phyloP scores from a whole-genome alignment of 495 filamentous ascomycete species.

The Penicillium tannophilum region DNA sequence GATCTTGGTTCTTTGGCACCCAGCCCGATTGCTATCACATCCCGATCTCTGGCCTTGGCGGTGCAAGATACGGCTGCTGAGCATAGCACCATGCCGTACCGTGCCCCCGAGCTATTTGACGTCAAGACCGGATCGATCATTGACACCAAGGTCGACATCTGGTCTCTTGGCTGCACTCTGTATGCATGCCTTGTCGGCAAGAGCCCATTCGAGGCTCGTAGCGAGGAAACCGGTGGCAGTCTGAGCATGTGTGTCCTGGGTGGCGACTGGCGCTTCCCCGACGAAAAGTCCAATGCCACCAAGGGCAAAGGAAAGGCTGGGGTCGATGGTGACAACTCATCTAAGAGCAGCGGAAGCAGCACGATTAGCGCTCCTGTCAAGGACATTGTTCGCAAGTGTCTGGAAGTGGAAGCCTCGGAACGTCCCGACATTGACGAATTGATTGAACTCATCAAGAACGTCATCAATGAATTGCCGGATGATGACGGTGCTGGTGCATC shows the following conservation, averaged over 20 bases:
- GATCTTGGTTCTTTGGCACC: constrained; percentile 91
- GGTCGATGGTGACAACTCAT: constrained; percentile 25
- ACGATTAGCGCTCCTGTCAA: constrained; percentile 75
- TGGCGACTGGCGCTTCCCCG: constrained; percentile 92
- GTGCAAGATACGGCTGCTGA: constrained; percentile 94
- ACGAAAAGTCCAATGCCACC: constrained; percentile 63
- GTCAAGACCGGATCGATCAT: constrained; percentile 91
- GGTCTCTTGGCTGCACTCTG: constrained; percentile 93
- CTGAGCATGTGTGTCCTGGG: constrained; percentile 88
- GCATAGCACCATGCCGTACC: constrained; percentile 97
- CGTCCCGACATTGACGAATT: constrained; percentile 89
- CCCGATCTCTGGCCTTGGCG: constrained; percentile 83
- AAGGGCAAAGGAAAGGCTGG: constrained; percentile 57
- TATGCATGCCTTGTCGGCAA: constrained; percentile 96
- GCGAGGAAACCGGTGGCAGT: constrained; percentile 92
- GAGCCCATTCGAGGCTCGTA: constrained; percentile 92
- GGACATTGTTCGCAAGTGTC: constrained; percentile 82
- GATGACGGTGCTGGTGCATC: constrained; percentile 50
- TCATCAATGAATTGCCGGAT: constrained; percentile 72
- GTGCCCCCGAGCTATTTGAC: constrained; percentile 95
- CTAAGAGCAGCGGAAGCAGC: constrained; percentile 28
- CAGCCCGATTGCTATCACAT: constrained; percentile 90
- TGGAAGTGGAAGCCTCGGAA: constrained; percentile 90
- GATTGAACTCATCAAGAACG: constrained; percentile 75
- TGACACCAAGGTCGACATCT: constrained; percentile 97